phyloP scores from a whole-genome alignment of 495 filamentous ascomycete genomes.

The Penicillium argentinense region DNA sequence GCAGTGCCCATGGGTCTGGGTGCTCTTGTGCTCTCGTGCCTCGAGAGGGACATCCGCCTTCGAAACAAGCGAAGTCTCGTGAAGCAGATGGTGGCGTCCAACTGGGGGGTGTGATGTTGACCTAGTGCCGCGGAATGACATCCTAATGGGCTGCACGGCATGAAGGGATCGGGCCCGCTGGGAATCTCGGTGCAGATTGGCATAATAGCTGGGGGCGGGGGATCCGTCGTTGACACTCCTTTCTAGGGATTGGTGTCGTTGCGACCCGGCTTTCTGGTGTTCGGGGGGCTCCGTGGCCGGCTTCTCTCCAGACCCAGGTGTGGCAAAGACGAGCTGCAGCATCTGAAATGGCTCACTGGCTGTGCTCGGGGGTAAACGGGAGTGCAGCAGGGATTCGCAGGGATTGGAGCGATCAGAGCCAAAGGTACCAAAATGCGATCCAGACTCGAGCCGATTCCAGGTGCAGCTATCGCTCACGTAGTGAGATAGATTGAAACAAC shows the following conservation, averaged over 20 bases:
- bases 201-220: slow-evolving; percentile 1
- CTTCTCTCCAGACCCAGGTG: no score
- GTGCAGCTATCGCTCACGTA: neutral
- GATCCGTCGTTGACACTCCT: no score
- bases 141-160: slow-evolving; percentile 16
- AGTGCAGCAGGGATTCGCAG: slow-evolving; percentile 4
- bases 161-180: slow-evolving; percentile 14
- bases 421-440: slow-evolving; percentile 14
- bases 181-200: neutral
- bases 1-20: neutral
- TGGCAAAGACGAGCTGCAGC: no score
- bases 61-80: neutral
- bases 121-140: slow-evolving; percentile 9
- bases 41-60: neutral
- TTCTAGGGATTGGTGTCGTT: no score
- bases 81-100: slow-evolving; percentile 15
- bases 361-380: no score
- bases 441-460: slow-evolving; percentile 21
- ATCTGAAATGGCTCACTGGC: no score
- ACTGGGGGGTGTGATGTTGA: neutral
- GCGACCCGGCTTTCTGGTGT: no score
- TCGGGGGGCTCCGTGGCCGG: no score
- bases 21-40: neutral
- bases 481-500: slow-evolving; percentile 9
- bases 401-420: neutral